A percentile compares a stretch with the other conserved stretches of the same genome.
phyloP scores from a whole-genome alignment of 2,329 filamentous ascomycete species.

The Neonectria faginata region DNA sequence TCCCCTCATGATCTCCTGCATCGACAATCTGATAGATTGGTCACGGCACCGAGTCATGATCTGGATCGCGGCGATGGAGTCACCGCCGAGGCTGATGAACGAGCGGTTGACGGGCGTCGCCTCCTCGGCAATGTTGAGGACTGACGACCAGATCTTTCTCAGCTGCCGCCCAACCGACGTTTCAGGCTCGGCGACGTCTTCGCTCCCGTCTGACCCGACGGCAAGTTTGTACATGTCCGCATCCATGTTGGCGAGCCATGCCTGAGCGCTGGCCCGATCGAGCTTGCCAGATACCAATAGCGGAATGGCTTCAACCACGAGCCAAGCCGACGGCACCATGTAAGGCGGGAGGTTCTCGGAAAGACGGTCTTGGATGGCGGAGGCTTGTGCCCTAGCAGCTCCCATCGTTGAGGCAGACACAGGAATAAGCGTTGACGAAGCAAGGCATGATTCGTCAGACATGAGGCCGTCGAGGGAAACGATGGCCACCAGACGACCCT shows the following conservation, averaged over 20 bases:
- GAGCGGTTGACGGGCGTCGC: constrained; percentile 48
- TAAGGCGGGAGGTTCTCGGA: constrained; percentile 31
- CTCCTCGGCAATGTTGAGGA: constrained; percentile 52
- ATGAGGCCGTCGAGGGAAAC: constrained; percentile 17
- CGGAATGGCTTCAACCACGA: constrained; percentile 27
- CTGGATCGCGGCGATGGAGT: constrained; percentile 59
- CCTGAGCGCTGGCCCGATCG: constrained; percentile 48
- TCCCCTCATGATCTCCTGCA: constrained; percentile 49
- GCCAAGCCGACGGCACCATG: constrained; percentile 36
- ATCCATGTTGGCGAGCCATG: constrained; percentile 59
- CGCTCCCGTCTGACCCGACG: constrained; percentile 47
- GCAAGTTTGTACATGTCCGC: constrained; percentile 53
- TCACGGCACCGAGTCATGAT: constrained; percentile 54
- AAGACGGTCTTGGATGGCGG: constrained; percentile 13
- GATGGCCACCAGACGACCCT: constrained; percentile 29
- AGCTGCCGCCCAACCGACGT: constrained; percentile 17
- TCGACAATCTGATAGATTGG: constrained; percentile 46
- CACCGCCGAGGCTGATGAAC: constrained; percentile 57
- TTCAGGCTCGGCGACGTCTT: constrained; percentile 8
- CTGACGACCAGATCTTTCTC: constrained; percentile 53
- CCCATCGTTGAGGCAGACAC: constrained; percentile 1
- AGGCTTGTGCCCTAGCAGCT: background rate
- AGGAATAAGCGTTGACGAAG: background rate
- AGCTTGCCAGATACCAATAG: constrained; percentile 35
- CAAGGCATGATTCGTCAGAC: background rate